Evolutionary conservation across 2,329 filamentous ascomycete species (phyloP).

Genomic region (Aspergillus neotritici): DNA sequence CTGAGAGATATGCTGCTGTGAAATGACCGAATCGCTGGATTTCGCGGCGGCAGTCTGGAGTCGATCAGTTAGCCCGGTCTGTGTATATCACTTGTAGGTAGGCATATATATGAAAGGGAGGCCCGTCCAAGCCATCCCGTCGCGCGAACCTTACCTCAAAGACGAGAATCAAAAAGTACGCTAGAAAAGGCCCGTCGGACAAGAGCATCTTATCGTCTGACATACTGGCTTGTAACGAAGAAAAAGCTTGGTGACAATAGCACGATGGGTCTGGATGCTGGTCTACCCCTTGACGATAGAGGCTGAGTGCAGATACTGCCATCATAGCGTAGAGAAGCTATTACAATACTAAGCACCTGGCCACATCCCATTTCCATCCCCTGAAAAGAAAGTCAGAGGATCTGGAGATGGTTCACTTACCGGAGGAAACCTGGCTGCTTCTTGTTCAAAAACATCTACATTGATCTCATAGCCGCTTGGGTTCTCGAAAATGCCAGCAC

Average conservation of each 20-base stretch:
- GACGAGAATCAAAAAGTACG: constrained; percentile 53
- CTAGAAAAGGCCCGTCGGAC: constrained; percentile 52
- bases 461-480: constrained; percentile 25
- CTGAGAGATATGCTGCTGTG: constrained; percentile 51
- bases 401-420: constrained; percentile 34
- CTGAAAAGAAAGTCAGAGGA: background rate
- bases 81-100: too few species aligned
- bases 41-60: constrained; percentile 43
- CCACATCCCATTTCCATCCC: constrained; percentile 7
- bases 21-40: constrained; percentile 45
- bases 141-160: constrained; percentile 46
- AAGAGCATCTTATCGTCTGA: constrained; percentile 47
- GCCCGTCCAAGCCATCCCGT: too few species aligned
- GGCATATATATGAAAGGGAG: too few species aligned
- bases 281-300: constrained; percentile 43
- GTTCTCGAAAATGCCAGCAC: constrained; percentile 12
- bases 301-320: constrained; percentile 51
- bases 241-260: constrained; percentile 51
- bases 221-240: constrained; percentile 42
- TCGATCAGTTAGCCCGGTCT: too few species aligned
- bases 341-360: background rate
- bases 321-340: constrained; percentile 55
- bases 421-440: constrained; percentile 48
- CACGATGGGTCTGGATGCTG: constrained; percentile 48
- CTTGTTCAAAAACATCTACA: constrained; percentile 41